Base-by-base conservation (phyloP, 2,329 filamentous ascomycete species). In the Trichoderma citrinoviride region DNA sequence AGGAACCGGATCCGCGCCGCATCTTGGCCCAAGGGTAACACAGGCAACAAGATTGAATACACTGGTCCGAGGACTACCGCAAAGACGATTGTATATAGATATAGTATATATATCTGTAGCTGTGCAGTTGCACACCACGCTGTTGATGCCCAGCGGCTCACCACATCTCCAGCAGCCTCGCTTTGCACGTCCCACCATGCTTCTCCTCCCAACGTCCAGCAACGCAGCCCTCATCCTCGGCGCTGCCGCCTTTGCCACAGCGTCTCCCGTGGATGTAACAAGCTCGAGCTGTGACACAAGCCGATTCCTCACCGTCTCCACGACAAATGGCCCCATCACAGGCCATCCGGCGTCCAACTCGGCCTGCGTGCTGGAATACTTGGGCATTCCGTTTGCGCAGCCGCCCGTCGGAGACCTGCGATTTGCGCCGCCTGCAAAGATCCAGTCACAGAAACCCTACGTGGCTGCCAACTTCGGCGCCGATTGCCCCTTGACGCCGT, bases 331-430 rank as follows among this genome's bases (percentile, higher is more conserved):
- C 0, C 69, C 67, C 0, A 67, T 79, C n/a, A 74, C 67, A 0
- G 77, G 77, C 2, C 77, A 78, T 47, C 12, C 69, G 0, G 73
- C 73, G 0, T 66, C 69, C 52, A 73, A 73, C 55, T 73, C 71
- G 5, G 37, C 67, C 0, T 71, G 70, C 19, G 77, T 79, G 7
- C 33, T 75, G 6, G 77, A 79, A 66, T 80, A 77, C 54, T 70
- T 79, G 0, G 78, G 77, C 44, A 78, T 81, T 17, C 75, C 76
- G 3, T 80, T 78, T 57, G 78, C 75, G 7, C 74, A 74, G 21
- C 74, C 77, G 2, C 78, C 79, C 0, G 67, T 75, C 1, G 76
- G 75, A 5, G 63, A 74, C 15, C 68, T 79, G 61, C 75, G 78
- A 2, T 81, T 80, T 50, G 68, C 70, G 2, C 69, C 74, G 19